phyloP scores from a whole-genome alignment of 2,329 filamentous ascomycete species.

The Fusarium newnesense region DNA sequence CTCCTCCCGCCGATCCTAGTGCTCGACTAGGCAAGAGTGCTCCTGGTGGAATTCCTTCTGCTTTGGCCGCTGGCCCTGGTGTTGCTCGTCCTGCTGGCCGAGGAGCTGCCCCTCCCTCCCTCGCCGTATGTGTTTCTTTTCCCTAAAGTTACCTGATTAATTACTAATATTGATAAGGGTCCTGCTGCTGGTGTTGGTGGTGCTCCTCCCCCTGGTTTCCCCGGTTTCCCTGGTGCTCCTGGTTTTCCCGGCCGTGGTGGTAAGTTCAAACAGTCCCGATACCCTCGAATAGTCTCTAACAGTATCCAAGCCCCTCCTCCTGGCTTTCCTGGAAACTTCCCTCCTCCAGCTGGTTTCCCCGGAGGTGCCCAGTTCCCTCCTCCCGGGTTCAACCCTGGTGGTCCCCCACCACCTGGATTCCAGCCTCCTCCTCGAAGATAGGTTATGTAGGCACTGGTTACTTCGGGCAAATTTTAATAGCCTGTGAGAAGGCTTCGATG shows the following conservation, averaged over 20 bases:
- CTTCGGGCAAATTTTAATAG: constrained; percentile 36
- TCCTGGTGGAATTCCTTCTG: constrained; percentile 73
- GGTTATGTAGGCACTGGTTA: constrained; percentile 43
- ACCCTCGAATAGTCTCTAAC: constrained; percentile 46
- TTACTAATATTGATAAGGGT: constrained; percentile 58
- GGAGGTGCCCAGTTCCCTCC: constrained; percentile 58
- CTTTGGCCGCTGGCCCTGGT: constrained; percentile 84
- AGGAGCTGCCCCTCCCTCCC: constrained; percentile 76
- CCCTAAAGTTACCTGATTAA: background rate
- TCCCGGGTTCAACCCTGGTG: constrained; percentile 62
- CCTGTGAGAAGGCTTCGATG: constrained; percentile 41
- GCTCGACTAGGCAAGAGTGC: constrained; percentile 84
- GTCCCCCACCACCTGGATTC: constrained; percentile 75
- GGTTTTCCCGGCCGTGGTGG: constrained; percentile 61
- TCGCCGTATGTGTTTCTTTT: constrained; percentile 68
- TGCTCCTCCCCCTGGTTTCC: constrained; percentile 70
- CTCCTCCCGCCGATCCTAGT: constrained; percentile 92
- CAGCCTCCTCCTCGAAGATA: constrained; percentile 75
- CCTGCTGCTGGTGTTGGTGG: constrained; percentile 88
- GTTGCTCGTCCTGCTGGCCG: constrained; percentile 91
- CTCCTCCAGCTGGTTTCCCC: constrained; percentile 59
- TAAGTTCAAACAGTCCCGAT: constrained; percentile 51
- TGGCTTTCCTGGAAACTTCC: constrained; percentile 53
- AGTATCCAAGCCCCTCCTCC: constrained; percentile 54
- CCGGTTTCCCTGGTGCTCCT: constrained; percentile 62